Evolutionary conservation across 306 rosid species (phyloP), one percentile per base, ranked within the genome.

Genomic region (Quercus robur): DNA sequence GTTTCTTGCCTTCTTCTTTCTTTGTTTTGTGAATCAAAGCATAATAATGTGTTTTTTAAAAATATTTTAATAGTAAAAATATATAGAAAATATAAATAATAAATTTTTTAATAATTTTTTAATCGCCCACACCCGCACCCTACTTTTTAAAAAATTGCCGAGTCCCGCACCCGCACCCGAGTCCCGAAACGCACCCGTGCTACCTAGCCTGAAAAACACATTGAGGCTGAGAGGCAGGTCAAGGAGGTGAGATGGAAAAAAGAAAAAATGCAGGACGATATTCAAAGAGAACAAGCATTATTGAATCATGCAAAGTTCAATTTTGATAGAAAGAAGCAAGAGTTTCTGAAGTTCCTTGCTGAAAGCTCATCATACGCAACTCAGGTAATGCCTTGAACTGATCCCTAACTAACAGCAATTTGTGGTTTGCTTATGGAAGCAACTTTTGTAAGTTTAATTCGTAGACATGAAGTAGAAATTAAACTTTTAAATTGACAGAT

Each of bases 341-440:
- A 95, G 83, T 91, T 88, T 82, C 84, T 95, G 3, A 87, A 80
- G 86, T 88, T 79, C 88, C 89, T 93, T 75, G 87, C 92, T 9
- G 87, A 88, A 74, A 89, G 93, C 76, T 91, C 97, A 58, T 83
- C 96, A 7, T 75, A 81, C 56, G 94, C 92, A 78, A 81, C 98
- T 63, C 93, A 90, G 98, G 99, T 95, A 79, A 81, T 21, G 26
- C 81, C 38, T 14, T 58, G 28, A 38, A 25, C 33, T 44, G 64
- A 7, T 11, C 33, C 23, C 20, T 17, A 61, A 67, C 9, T 77
- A n/a, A 73, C 26, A 35, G 18, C 25, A 11, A 74, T 52, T 64
- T 17, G 26, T 52, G 3, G 4, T 44, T 55, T 73, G 52, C 25
- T 35, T 6, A 44, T 54, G 62, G 33, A 62, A 20, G 68, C 35